These are phyloP conservation scores for Raddia distichophylla DNA, from an alignment of 176 grass and related monocot species.

Conservation along the genomic window DNA sequence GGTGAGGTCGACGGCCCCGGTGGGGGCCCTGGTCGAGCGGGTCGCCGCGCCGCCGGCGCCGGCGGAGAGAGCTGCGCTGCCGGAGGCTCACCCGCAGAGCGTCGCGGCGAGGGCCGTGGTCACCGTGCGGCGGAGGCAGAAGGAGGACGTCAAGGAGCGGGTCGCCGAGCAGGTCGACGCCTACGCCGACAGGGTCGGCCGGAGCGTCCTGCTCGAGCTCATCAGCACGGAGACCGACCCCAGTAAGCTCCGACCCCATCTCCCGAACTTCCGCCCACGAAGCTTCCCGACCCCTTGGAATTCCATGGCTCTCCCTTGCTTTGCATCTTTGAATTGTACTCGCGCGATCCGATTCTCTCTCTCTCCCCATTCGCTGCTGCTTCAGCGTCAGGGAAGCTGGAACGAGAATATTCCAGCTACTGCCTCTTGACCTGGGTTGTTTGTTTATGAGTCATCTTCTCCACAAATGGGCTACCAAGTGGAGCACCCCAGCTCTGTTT, in stretches of 20 bases:
- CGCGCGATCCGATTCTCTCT: not conserved
- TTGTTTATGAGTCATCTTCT: conserved; percentile 15
- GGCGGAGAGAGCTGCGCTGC: conserved; percentile 45
- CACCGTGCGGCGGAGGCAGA: conserved; percentile 71
- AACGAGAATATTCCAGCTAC: conserved; percentile 55
- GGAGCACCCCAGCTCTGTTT: not conserved
- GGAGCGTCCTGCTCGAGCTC: conserved; percentile 71
- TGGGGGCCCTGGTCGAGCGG: conserved; percentile 46
- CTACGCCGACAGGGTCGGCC: conserved; percentile 61
- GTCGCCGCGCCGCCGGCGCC: conserved; percentile 36
- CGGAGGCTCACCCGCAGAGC: conserved; percentile 53
- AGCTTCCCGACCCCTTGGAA: conserved; percentile 4
- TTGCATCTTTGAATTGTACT: conserved; percentile 31
- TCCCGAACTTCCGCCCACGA: not conserved
- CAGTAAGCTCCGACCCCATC: conserved; percentile 41
- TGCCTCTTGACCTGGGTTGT: conserved; percentile 34
- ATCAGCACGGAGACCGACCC: conserved; percentile 80
- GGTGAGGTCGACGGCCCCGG: conserved; percentile 18
- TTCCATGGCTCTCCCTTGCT: conserved; percentile 15
- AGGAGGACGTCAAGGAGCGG: conserved; percentile 53
- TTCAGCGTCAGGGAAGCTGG: conserved; percentile 18
- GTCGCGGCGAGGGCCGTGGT: conserved; percentile 71
- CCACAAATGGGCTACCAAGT: conserved; percentile 42
- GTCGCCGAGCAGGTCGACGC: conserved; percentile 72
- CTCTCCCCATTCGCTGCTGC: not conserved